Conservation (phyloP, 768 basidiomycete genomes). For the Psilocybe cubensis region DNA sequence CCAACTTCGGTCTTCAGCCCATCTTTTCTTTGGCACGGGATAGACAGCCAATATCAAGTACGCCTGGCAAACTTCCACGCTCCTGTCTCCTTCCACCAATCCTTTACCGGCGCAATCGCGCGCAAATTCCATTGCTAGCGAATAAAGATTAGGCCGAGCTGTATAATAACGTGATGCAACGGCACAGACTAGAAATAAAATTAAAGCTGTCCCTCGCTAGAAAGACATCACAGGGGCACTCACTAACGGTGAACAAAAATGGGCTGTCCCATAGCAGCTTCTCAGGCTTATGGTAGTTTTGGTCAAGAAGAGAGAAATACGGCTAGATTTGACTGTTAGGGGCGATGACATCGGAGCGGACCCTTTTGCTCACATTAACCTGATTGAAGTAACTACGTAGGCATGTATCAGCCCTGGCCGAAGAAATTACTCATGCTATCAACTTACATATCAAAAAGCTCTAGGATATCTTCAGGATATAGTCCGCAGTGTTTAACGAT, state of each 20-base stretch:
- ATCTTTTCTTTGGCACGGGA: constrained; percentile 61
- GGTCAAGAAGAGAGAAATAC: constrained; percentile 61
- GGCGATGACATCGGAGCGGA: constrained; percentile 10
- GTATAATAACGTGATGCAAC: constrained; percentile 69
- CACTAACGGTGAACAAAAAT: constrained; percentile 64
- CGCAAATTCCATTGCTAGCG: constrained; percentile 63
- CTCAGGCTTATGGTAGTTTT: constrained; percentile 55
- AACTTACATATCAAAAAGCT: constrained; percentile 57
- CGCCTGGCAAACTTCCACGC: constrained; percentile 81
- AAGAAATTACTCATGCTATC: neutral
- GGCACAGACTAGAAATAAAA: constrained; percentile 56
- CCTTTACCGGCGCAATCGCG: constrained; percentile 62
- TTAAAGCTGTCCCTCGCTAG: neutral
- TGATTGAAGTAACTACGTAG: constrained; percentile 51
- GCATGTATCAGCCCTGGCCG: neutral
- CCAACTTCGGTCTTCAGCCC: constrained; percentile 76
- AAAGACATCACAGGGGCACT: constrained; percentile 24
- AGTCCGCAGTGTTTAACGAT: constrained; percentile 51
- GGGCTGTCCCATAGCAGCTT: constrained; percentile 57
- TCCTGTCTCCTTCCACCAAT: constrained; percentile 62
- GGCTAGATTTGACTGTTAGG: constrained; percentile 42
- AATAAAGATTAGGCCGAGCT: constrained; percentile 56
- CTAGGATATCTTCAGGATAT: constrained; percentile 52
- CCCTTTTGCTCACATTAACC: constrained; percentile 48
- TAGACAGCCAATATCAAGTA: constrained; percentile 71